Conservation (phyloP, 2,329 filamentous ascomycete species). For the Capronia americana region DNA sequence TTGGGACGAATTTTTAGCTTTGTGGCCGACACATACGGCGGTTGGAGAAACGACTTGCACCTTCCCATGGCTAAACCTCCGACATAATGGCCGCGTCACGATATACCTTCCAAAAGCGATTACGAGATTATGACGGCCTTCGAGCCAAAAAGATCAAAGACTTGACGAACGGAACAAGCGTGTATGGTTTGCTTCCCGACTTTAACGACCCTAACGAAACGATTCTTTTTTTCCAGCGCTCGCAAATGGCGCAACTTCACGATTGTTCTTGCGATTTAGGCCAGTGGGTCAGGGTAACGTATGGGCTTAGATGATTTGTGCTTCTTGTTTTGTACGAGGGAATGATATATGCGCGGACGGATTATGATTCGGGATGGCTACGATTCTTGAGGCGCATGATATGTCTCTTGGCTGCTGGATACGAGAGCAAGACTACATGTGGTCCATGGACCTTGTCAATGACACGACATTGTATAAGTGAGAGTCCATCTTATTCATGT, state of each 20-base stretch:
- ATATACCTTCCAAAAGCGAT: slow-evolving; percentile 38
- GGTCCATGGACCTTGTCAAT: slow-evolving; percentile 16
- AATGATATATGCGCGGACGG: slow-evolving; percentile 38
- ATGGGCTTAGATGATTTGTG: slow-evolving; percentile 32
- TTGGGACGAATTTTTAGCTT: slow-evolving; percentile 25
- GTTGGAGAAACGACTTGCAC: slow-evolving; percentile 30
- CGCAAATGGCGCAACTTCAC: slow-evolving; percentile 30
- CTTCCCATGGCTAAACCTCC: slow-evolving; percentile 22
- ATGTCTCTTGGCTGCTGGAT: slow-evolving; percentile 30
- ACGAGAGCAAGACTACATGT: slow-evolving; percentile 32
- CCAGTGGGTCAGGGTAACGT: slow-evolving; percentile 16
- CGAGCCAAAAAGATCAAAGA: slow-evolving; percentile 38
- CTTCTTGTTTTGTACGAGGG: slow-evolving; percentile 36
- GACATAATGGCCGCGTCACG: slow-evolving; percentile 32
- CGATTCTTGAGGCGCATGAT: slow-evolving; percentile 24
- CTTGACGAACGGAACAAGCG: slow-evolving; percentile 38
- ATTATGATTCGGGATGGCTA: slow-evolving; percentile 36
- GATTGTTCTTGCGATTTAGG: slow-evolving; percentile 25
- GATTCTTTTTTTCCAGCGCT: slow-evolving; percentile 38
- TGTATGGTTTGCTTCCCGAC: slow-evolving; percentile 35
- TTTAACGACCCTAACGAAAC: slow-evolving; percentile 39
- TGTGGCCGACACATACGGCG: slow-evolving; percentile 23
- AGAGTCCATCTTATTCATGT: slow-evolving; percentile 12
- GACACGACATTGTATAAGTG: slow-evolving; percentile 14
- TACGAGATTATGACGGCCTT: slow-evolving; percentile 39